Evolutionary conservation across 768 basidiomycete genomes (phyloP), one percentile per base, ranked within the genome.

Genomic region (Glaciozyma antarctica): DNA sequence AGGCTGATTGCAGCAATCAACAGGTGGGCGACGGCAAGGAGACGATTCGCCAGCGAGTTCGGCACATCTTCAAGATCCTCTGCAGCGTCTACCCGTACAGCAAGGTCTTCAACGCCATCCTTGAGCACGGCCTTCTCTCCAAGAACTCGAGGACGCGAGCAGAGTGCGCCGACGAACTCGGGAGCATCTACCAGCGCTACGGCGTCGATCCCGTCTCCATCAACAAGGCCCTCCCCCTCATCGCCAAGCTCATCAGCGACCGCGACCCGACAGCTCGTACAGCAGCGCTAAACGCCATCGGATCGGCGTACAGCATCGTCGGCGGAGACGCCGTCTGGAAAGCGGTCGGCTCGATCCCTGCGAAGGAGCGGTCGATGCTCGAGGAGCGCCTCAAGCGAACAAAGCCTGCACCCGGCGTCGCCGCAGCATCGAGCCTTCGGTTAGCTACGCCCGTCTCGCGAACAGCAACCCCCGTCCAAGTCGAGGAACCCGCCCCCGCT

Each of bases 1-100:
- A 22, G 9, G 51, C 60, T 61, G 48, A 63, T 34, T 60, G 12
- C 52, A 30, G 41, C 65, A 1, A 60, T 65, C 19, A 28, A 16
- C 72, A 98, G 94, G 86, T 97, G 65, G 95, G 95, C 19, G 95
- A 98, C 78, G 84, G 87, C 34, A 82, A 90, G 32, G 91, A 93
- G 77, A 85, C 83, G 65, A 83, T 91, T 52, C 84, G 91, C 10
- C 74, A 79, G 54, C 84, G 92, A 58, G 85, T 95, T 26, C 85
- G 88, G 70, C 86, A 85, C 55, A 87, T 95, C 65, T 84, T 98
- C 62, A 88, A 90, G 72, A 82, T 81, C 7, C 80, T 97, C 59
- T 87, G 92, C 10, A 90, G 86, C 73, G 86, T 97, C 60, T 95
- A 93, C 73, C 87, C 95, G 2, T 93, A 87, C 72, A 95, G 92